Evolutionary conservation across 768 basidiomycete genomes (phyloP), one percentile per base, ranked within the genome.

Genomic region (Mycena metata): DNA sequence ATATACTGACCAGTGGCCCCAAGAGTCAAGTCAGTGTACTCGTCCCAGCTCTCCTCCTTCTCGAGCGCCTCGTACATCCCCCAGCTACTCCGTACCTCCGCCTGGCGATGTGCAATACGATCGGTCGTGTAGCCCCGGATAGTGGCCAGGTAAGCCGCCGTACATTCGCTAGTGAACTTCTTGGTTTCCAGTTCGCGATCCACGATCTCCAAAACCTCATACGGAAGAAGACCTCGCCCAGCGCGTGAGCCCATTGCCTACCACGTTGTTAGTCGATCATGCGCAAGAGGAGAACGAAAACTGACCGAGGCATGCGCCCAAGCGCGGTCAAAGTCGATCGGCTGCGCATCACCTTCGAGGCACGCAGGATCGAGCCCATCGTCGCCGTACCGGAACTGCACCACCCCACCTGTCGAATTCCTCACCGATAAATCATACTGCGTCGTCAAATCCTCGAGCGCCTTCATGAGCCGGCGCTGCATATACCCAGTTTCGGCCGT

Each of bases 401-500:
- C 96, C 17, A 99, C 89, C 51, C 96, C 96, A 5, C 98, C 98
- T 0, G 88, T 89, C 3, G 96, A 96, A 79, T 96, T 99, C 35
- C 98, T 89, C 24, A 99, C 97, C 11, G 96, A 96, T 24, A 96
- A 81, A 79, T 99, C 98, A 77, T 99, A 99, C 64, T 97, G 95
- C 0, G 94, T 95, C 3, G 95, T 96, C 42, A 99, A 83, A 82
- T 99, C 98, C 77, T 99, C 98, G 72, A 99, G 80, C 3, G 97
- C 97, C 78, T 99, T 99, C 98, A 99, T 99, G 69, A 99, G 80
- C 64, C 98, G 94, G 56, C 98, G 90, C 76, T 97, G 96, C 97
- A 99, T 99, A 82, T 99, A 99, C 46, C 98, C 98, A 1, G 98
- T 99, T 80, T 99, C 98, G 16, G 98, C 98, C 0, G 98, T 99